Evolutionary conservation across 2,329 filamentous ascomycete species (phyloP), one percentile per base, ranked within the genome.

Genomic region (Didymella arachidicola): DNA sequence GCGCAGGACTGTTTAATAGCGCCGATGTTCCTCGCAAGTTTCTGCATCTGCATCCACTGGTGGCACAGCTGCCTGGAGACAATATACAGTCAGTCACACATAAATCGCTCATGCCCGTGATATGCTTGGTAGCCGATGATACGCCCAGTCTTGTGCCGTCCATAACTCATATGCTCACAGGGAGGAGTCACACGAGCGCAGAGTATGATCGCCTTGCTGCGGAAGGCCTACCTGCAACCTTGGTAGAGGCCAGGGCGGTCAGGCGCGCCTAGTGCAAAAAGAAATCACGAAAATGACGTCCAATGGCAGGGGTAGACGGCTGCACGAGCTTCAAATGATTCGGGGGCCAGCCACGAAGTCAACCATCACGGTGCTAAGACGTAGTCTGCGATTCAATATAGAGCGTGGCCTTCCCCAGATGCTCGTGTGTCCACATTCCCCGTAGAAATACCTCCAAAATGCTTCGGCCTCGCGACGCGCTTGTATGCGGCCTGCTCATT

Each of bases 401-500:
- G 58, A 65, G 51, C 60, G 55, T 56, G 53, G 53, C 57, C 51
- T 57, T 58, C 59, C 57, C 51, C 52, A 47, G 42, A 55, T 55
- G 57, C 57, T 52, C 52, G 52, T 41, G 52, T 48, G 57, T 43
- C 46, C 43, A 18, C 30, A 36, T 41, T 22, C 19, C 32, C 27
- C 30, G 26, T 29, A 18, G 8, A 44, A 43, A 46, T 59, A 59
- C 52, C 41, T 25, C 41, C 41, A 43, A n/a, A 50, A 74, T 73
- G 70, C 44, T 71, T 59, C 59, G 60, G 50, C 57, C 61, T 57
- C 65, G 64, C 57, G 50, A 67, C 60, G 68, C 61, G 48, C 65
- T 74, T 53, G 48, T 72, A 39, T 67, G 61, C 61, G 67, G 63
- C 58, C 67, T 76, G 62, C 69, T 71, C 50, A 49, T 69, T 63